A percentile compares a stretch with the other conserved stretches of the same genome.
These are phyloP conservation scores for Corylus avellana DNA, from an alignment of 306 rosid species.

Conservation along the genomic window DNA sequence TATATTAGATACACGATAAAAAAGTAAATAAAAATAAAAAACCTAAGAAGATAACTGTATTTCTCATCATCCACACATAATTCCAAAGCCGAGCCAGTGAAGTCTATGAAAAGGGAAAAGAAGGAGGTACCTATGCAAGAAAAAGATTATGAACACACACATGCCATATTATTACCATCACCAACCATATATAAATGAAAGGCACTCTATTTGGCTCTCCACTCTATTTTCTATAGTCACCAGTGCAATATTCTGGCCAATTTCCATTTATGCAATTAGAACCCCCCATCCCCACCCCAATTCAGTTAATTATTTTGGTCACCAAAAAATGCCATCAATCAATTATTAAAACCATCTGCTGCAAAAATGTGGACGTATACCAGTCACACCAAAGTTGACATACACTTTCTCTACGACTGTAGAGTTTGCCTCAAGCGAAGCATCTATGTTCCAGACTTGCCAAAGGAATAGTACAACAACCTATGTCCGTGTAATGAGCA, in stretches of 20 bases:
- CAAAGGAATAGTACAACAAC: neutral
- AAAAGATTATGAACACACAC: neutral
- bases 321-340: neutral
- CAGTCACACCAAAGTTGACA: neutral
- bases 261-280: neutral
- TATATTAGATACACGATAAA: slow-evolving; percentile 11
- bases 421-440: neutral
- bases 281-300: neutral
- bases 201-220: neutral
- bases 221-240: neutral
- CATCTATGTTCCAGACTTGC: neutral
- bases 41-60: slow-evolving; percentile 6
- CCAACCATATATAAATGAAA: neutral
- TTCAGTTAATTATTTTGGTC: neutral
- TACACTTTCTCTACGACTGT: neutral
- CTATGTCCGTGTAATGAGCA: neutral
- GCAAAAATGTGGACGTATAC: neutral
- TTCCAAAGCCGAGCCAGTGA: slow-evolving; percentile 5
- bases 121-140: neutral
- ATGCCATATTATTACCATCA: neutral
- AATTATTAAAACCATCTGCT: neutral
- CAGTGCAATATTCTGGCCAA: neutral
- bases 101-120: neutral
- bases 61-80: slow-evolving; percentile 13
- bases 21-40: slow-evolving; percentile 10